These are phyloP conservation scores for Monascus ruber DNA, from an alignment of 2,329 filamentous ascomycete genomes.

Conservation along the genomic window DNA sequence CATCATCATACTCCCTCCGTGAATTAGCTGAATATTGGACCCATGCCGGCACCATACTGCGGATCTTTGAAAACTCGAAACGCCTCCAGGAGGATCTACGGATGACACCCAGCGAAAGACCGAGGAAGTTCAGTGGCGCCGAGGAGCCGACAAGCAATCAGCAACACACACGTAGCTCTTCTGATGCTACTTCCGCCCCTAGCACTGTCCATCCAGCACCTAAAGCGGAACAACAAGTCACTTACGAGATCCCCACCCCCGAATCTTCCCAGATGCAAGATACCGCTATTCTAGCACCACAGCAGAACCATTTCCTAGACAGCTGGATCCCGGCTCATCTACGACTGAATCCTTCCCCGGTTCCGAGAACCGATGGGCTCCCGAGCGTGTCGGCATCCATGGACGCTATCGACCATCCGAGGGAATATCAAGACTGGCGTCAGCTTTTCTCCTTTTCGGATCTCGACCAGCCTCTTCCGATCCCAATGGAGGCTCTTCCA, in stretches of 20 bases:
- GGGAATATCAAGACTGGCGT: slow-evolving; percentile 30
- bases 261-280: slow-evolving; percentile 16
- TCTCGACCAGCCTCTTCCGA: slow-evolving; percentile 24
- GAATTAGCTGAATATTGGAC: slow-evolving; percentile 33
- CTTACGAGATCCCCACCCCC: slow-evolving; percentile 19
- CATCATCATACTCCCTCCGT: slow-evolving; percentile 30
- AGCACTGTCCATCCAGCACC: slow-evolving; percentile 8
- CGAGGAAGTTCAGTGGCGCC: slow-evolving; percentile 15
- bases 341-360: slow-evolving; percentile 9
- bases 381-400: slow-evolving; percentile 12
- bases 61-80: slow-evolving; percentile 33
- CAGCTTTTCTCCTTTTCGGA: slow-evolving; percentile 32
- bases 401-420: slow-evolving; percentile 20
- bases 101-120: slow-evolving; percentile 23
- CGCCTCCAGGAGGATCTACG: slow-evolving; percentile 31
- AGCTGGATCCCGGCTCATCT: slow-evolving; percentile 21
- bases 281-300: slow-evolving; percentile 11
- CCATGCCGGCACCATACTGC: slow-evolving; percentile 32
- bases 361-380: slow-evolving; percentile 1
- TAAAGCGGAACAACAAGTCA: slow-evolving; percentile 11
- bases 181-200: slow-evolving; percentile 8
- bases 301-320: slow-evolving; percentile 16
- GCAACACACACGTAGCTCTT: slow-evolving; percentile 3
- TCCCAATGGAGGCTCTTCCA: slow-evolving; percentile 26
- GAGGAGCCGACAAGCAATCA: slow-evolving; percentile 4